Evolutionary conservation across 768 basidiomycete genomes (phyloP), one percentile per base, ranked within the genome.

Genomic region (Tricholoma furcatifolium): DNA sequence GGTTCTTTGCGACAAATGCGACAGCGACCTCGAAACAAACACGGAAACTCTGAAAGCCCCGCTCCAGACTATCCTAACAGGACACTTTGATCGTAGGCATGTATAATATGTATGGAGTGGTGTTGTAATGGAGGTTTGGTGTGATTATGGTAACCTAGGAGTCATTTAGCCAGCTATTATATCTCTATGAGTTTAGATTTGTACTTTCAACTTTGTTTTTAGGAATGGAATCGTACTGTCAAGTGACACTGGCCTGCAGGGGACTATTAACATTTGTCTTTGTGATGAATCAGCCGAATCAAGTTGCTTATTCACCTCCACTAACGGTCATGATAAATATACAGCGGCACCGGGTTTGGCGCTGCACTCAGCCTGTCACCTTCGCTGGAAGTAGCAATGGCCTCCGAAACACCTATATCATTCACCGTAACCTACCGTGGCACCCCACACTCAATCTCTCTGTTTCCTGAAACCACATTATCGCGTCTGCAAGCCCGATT

Each of bases 401-500:
- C 58, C 23, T 47, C 55, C 14, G 50, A 40, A 46, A 44, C 44
- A 6, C 51, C 54, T 8, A 38, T 62, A 24, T 53, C 45, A 6
- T 45, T 62, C 39, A 67, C 66, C 17, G 62, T 87, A 51, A 60
- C 70, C 21, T 75, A 80, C 61, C 79, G 84, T 3, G 83, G 85
- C 2, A 65, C 60, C 38, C 59, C 69, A 1, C 71, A 87, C 61
- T 44, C 63, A 2, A 57, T 89, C n/a, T 74, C 77, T 0, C 60
- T 87, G 0, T 68, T 70, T n/a, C 66, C 76, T 0, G 73, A 82
- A 38, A 72, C 70, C 43, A 77, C 86, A 2, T 61, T 91, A n/a
- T 65, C 70, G 2, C 63, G 61, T 9, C 70, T 92, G 2, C 77
- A 83, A 48, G 59, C 70, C 1, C 74, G 63, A 27, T 62, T 91